Evolutionary conservation across 1,139 yeast genomes (phyloP).

Genomic region (Hansenula lynferdii): DNA sequence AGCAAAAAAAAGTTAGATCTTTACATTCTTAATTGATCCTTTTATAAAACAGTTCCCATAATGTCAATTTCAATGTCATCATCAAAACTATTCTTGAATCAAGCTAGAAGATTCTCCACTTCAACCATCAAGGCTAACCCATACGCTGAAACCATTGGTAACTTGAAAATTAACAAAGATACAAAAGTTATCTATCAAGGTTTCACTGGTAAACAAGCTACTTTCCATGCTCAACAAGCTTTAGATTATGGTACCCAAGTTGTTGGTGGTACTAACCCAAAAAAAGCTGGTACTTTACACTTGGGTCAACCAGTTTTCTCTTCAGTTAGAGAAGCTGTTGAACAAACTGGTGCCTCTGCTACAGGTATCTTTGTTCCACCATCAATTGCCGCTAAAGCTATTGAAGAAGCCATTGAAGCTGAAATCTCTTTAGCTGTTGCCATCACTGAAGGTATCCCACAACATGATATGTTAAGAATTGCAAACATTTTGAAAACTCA

Average conservation of each 20-base stretch:
- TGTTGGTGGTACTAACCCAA: constrained; percentile 99
- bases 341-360: constrained; percentile 88
- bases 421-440: constrained; percentile 95
- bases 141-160: constrained; percentile 75
- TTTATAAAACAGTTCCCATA: too few species aligned
- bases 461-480: constrained; percentile 95
- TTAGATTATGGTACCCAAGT: constrained; percentile 88
- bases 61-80: neutral
- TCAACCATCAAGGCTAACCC: constrained; percentile 27
- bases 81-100: constrained; percentile 5
- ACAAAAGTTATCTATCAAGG: constrained; percentile 98
- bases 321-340: constrained; percentile 80
- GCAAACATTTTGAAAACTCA: constrained; percentile 93
- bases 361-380: constrained; percentile 98
- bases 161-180: constrained; percentile 77
- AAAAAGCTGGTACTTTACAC: constrained; percentile 91
- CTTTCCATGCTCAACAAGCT: constrained; percentile 97
- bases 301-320: constrained; percentile 89
- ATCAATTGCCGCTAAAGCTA: constrained; percentile 91
- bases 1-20: too few species aligned
- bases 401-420: constrained; percentile 96
- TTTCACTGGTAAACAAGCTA: constrained; percentile 95
- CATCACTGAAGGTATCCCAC: constrained; percentile 99
- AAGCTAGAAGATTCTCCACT: constrained; percentile 26
- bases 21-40: too few species aligned